Conservation (phyloP, 306 rosid species). For the Quercus variabilis region DNA sequence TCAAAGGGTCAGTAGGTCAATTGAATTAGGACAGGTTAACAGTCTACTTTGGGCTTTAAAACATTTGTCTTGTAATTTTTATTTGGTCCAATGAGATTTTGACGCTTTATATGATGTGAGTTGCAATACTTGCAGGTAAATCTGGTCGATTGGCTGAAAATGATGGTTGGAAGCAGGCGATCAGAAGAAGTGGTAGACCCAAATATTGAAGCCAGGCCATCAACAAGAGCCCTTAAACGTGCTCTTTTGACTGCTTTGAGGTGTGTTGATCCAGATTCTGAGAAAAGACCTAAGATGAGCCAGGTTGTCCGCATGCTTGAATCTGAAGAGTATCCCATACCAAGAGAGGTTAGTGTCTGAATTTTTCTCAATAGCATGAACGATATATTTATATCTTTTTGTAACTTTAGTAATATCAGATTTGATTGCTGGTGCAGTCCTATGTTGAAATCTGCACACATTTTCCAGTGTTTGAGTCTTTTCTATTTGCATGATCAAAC, state of each 20-base stretch:
- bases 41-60: neutral
- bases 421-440: neutral
- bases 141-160: slow-evolving; percentile 88
- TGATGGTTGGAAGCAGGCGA: slow-evolving; percentile 90
- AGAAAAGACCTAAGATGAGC: slow-evolving; percentile 92
- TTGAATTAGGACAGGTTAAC: neutral
- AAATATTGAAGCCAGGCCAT: slow-evolving; percentile 72
- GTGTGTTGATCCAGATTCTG: slow-evolving; percentile 92
- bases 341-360: slow-evolving; percentile 67
- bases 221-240: slow-evolving; percentile 82
- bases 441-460: neutral
- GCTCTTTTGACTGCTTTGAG: slow-evolving; percentile 85
- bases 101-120: slow-evolving; percentile 10
- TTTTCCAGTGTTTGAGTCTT: neutral
- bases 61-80: slow-evolving; percentile 1
- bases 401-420: neutral
- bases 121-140: slow-evolving; percentile 55
- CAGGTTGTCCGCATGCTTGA: slow-evolving; percentile 95
- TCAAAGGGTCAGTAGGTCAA: neutral
- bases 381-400: neutral
- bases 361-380: neutral
- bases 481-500: neutral
- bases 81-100: slow-evolving; percentile 1
- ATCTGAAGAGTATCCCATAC: slow-evolving; percentile 81
- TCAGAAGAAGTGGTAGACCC: slow-evolving; percentile 93